Conservation (phyloP, 371 early-diverging fungal species). For the Dinochytrium kinnereticum region DNA sequence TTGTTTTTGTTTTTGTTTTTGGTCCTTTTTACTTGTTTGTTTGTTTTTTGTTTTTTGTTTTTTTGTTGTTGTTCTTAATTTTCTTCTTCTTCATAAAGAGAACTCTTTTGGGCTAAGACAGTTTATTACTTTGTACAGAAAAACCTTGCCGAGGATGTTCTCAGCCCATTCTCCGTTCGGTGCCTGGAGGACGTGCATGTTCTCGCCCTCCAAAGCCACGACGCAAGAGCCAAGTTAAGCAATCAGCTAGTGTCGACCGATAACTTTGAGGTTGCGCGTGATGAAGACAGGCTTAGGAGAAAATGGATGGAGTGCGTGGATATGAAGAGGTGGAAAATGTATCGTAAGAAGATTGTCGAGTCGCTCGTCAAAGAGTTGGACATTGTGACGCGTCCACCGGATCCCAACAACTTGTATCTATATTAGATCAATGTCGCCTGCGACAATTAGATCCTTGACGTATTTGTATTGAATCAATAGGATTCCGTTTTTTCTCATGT, state of each 20-base stretch:
- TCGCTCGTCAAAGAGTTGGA: constrained; percentile 1
- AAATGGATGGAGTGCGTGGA: constrained; percentile 9
- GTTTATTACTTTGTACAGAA: not conserved
- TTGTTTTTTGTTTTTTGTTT: not conserved
- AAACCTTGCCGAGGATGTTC: not conserved
- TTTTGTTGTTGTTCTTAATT: too few species aligned
- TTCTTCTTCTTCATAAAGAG: too few species aligned
- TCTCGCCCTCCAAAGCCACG: constrained; percentile 28
- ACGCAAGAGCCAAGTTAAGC: constrained; percentile 28
- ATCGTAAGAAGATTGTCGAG: not conserved
- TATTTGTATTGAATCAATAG: constrained; percentile 10
- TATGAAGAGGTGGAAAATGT: constrained; percentile 19
- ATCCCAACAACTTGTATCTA: not conserved
- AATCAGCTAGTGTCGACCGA: constrained; percentile 10
- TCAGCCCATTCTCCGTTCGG: constrained; percentile 21
- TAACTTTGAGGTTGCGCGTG: not conserved
- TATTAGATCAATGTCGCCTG: constrained; percentile 4
- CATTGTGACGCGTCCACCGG: not conserved
- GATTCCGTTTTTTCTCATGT: not conserved
- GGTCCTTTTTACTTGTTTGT: too few species aligned
- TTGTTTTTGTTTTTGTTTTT: not conserved
- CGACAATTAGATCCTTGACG: not conserved
- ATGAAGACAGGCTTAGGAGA: constrained; percentile 1
- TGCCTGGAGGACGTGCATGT: constrained; percentile 20
- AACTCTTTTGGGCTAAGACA: too few species aligned